phyloP scores from a whole-genome alignment of 148 eudicot genomes.

The Nepenthes mirabilis region DNA sequence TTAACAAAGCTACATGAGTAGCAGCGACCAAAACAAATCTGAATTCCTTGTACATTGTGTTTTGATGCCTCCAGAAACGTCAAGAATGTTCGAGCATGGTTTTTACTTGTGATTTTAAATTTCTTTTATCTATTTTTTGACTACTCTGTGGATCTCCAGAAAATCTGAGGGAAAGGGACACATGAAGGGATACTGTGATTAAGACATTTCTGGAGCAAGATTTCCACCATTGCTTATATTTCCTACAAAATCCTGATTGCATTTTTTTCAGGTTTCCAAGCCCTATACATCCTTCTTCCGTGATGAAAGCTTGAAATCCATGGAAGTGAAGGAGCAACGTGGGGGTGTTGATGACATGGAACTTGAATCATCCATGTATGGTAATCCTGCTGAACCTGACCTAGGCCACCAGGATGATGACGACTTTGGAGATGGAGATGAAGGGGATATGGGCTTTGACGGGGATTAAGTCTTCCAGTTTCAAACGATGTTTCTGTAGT shows the following conservation, averaged over 20 bases:
- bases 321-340: conserved; percentile 22
- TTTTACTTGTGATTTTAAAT: no score
- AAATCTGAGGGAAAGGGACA: no score
- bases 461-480: conserved; percentile 27
- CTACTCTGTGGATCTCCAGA: no score
- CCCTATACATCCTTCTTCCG: conserved; percentile 64
- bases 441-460: conserved; percentile 36
- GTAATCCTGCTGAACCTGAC: conserved; percentile 20
- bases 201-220: background rate
- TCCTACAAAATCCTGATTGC: no score
- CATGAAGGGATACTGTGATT: no score
- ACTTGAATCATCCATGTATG: conserved; percentile 12
- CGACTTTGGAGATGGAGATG: conserved; percentile 28
- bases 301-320: conserved; percentile 34
- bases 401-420: conserved; percentile 20
- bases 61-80: no score
- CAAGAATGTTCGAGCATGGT: no score
- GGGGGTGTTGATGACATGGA: conserved; percentile 20
- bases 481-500: no score
- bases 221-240: background rate
- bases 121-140: background rate
- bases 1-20: no score
- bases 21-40: no score
- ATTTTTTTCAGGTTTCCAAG: conserved; percentile 51
- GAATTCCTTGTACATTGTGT: no score